Base-by-base conservation (phyloP, 2,329 filamentous ascomycete genomes). In the Huntiella omanensis region DNA sequence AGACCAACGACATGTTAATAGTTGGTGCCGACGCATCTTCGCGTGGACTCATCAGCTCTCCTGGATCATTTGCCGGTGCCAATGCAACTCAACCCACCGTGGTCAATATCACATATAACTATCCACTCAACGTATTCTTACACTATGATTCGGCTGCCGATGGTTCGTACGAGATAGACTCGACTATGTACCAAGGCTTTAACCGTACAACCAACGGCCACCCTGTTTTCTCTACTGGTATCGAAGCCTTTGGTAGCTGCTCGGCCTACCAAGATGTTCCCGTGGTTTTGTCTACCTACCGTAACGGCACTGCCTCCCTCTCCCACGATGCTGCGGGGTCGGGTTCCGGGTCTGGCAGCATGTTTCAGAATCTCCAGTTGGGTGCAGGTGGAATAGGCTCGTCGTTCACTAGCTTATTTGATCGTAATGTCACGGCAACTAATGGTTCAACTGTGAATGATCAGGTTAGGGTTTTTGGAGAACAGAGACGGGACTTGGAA, bases 221-320 rank as follows among this genome's bases (percentile, higher is more conserved):
- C 4, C 54, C 61, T 4, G 62, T 67, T 5, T 68, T 81, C 43
- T 71, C 77, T 0, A 73, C 68, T 0, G 75, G 74, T 1, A 59
- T 80, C 2, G 72, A 80, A 52, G 70, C 68, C 0, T 78, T 3
- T 40, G 12, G 28, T 11, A 15, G 22, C 4, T 36, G 36, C 16
- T 15, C 16, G 4, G 34, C 39, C 12, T 61, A 47, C 48, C 55
- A 35, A 36, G 55, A 43, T 22, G 40, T 40, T 45, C 59, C 53
- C 32, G 56, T 57, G 6, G 52, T 51, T 2, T 55, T 75, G 7
- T 56, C 54, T 2, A 80, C 75, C 1, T 65, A 56, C 36, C 71
- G 77, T 51, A 70, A 72, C 35, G 76, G 75, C 32, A 69, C 64
- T 4, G 77, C 75, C 4, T 59, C 56, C 28, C 81, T 75, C 56